These are phyloP conservation scores for Polygonum aviculare DNA, from an alignment of 148 eudicot species.

Conservation along the genomic window DNA sequence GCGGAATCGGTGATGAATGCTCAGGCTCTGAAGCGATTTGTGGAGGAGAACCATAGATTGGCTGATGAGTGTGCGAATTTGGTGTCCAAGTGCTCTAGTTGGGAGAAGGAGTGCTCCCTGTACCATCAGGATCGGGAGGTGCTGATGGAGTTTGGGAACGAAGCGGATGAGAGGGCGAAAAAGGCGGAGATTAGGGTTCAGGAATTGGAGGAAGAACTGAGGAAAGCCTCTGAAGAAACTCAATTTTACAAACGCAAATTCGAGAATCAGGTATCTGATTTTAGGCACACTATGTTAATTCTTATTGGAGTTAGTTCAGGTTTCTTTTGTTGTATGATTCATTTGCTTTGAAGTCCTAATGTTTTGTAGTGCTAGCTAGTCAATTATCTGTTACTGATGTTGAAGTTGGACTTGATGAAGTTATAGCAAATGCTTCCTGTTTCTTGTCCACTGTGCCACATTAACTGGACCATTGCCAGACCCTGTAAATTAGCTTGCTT, in stretches of 20 bases:
- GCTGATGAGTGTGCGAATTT: conserved; percentile 60
- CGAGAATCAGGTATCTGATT: conserved; percentile 37
- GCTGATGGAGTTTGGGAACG: conserved; percentile 88
- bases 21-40: conserved; percentile 71
- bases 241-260: conserved; percentile 35
- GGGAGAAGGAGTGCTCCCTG: conserved; percentile 73
- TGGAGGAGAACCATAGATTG: conserved; percentile 79
- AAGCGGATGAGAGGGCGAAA: conserved; percentile 78
- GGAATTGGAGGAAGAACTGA: conserved; percentile 55
- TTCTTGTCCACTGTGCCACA: not conserved
- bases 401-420: not conserved
- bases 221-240: conserved; percentile 34
- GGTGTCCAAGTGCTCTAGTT: conserved; percentile 43
- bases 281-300: not conserved
- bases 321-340: not conserved
- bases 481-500: not conserved
- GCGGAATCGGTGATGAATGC: conserved; percentile 80
- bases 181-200: conserved; percentile 49
- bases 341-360: not conserved
- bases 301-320: not conserved
- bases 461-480: not conserved
- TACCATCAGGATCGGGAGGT: conserved; percentile 82
- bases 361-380: not conserved
- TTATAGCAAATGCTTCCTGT: not conserved
- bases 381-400: not conserved